Base-by-base conservation (phyloP, 805 yeast species). In the Yamadazyma endophytica region DNA sequence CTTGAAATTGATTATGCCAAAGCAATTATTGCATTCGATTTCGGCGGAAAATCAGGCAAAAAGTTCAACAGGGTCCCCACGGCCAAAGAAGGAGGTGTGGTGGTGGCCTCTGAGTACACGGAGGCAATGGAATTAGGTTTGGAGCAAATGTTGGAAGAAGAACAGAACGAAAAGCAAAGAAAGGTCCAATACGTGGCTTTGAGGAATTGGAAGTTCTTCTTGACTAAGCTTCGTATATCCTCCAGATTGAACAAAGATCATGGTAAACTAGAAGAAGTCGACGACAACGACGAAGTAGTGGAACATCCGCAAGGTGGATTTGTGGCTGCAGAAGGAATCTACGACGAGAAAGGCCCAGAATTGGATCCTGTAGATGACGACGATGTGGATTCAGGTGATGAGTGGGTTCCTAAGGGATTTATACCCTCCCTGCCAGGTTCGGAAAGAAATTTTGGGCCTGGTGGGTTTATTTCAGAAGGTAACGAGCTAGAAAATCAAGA, bases 1-100 rank as follows among this genome's bases (percentile, higher is more conserved):
- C 46, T 89, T 8, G 76, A 73, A 0, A 68, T 90, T 5, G 95
- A 86, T 42, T 87, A 69, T 60, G 97, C 95, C 0, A 79, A 77
- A 28, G 97, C 97, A 0, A 89, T 88, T 2, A 79, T 81, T 2
- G 86, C 89, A 0, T 90, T 92, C 58, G 92, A 86, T 34, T 92
- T 84, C 56, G 71, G 67, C 17, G 55, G 58, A 25, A 52, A 65
- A 25, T 23, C 24, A 2, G 33, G 37, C 2, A 54, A 65, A 21
- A 24, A 17, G 7, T 24, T 40, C 6, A 49, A 49, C 20, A 47
- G 61, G n/a, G 43, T 50, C 2, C 78, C 82, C 0, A 78, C 76
- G 8, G 90, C 94, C 0, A 63, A 66, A 32, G 70, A 77, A 24
- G 77, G 79, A 4, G 97, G 97, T 2, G 72, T 87, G 16, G 81